Evolutionary conservation across 148 eudicot genomes (phyloP).

Genomic region (Heliamphora exappendiculata): DNA sequence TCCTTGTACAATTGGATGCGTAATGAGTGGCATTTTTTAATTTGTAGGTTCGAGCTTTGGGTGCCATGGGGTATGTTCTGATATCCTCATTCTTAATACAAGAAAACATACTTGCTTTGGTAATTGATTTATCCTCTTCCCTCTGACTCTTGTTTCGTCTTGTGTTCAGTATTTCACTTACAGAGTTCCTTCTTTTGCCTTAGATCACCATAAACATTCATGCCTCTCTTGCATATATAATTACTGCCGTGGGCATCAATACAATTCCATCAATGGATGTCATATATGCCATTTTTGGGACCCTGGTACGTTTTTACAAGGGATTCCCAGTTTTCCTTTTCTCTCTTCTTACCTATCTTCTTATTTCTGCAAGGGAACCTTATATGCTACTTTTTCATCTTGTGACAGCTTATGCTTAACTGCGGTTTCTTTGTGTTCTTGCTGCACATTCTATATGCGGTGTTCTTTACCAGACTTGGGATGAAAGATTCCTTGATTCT

Average conservation of each 20-base stretch:
- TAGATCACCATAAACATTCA: conserved; percentile 87
- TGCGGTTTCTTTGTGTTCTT: conserved; percentile 67
- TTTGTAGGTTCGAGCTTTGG: conserved; percentile 69
- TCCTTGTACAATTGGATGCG: not conserved
- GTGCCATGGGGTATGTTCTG: conserved; percentile 73
- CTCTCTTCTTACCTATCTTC: not conserved
- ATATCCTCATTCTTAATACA: conserved; percentile 76
- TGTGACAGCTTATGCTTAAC: conserved; percentile 66
- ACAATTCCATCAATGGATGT: conserved; percentile 68
- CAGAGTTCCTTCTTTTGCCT: conserved; percentile 5
- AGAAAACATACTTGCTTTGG: conserved; percentile 92
- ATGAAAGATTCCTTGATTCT: conserved; percentile 57
- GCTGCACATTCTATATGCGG: conserved; percentile 77
- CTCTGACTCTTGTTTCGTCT: not conserved
- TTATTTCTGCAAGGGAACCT: not conserved
- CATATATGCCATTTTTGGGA: conserved; percentile 69
- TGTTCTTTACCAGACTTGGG: conserved; percentile 70
- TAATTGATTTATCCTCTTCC: conserved; percentile 22
- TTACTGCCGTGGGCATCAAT: conserved; percentile 55
- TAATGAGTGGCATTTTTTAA: conserved; percentile 1
- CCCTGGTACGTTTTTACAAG: conserved; percentile 45
- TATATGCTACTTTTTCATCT: not conserved
- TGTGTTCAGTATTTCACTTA: not conserved
- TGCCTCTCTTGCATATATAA: conserved; percentile 53
- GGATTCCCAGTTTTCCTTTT: not conserved